phyloP scores from a whole-genome alignment of 345 rosid species.

The Boechera stricta region DNA sequence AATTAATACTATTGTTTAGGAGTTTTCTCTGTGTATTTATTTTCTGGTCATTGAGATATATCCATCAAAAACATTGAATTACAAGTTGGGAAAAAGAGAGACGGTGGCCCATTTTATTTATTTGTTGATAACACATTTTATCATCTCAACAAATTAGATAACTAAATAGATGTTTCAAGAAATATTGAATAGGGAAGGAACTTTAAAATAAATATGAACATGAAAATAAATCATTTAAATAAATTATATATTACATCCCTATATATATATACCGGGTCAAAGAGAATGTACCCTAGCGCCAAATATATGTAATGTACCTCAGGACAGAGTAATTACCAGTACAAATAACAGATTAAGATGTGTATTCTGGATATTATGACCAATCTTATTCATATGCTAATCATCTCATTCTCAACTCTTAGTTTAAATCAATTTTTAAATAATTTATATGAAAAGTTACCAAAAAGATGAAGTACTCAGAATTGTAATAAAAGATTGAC shows the following conservation, averaged over 20 bases:
- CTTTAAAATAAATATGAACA: not conserved
- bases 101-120: slow-evolving; percentile 26
- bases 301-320: too few relatives aligned
- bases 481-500: too few relatives aligned
- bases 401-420: not conserved
- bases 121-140: slow-evolving; percentile 4
- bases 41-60: not conserved
- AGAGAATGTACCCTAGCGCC: too few relatives aligned
- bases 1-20: not conserved
- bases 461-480: not conserved
- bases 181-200: not conserved
- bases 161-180: slow-evolving; percentile 6
- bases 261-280: too few relatives aligned
- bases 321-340: too few relatives aligned
- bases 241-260: too few relatives aligned
- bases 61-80: not conserved
- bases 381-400: not conserved
- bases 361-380: not conserved
- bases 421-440: not conserved
- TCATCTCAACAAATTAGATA: not conserved
- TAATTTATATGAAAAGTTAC: not conserved
- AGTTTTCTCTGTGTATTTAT: not conserved
- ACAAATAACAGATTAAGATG: not conserved
- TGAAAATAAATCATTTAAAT: not conserved
- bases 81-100: not conserved